These are phyloP conservation scores for Tubosaeta sp. DNA, from an alignment of 768 basidiomycete species.

Conservation along the genomic window DNA sequence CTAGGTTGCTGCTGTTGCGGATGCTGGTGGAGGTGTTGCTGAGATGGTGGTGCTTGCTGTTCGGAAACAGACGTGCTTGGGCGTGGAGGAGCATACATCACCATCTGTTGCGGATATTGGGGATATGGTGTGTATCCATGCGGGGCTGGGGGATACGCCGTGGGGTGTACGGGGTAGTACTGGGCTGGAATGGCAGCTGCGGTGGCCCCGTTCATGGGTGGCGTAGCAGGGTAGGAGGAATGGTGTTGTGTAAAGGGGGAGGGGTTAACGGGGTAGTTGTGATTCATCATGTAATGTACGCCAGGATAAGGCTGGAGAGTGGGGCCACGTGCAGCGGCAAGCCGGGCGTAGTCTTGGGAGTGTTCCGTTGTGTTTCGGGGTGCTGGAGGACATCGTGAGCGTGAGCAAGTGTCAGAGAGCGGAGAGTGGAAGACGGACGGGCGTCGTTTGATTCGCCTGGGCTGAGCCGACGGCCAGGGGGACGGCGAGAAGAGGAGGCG, in stretches of 20 bases:
- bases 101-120: conserved; percentile 54
- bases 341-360: conserved; percentile 25
- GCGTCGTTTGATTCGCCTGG: conserved; percentile 16
- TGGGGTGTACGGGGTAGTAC: conserved; percentile 58
- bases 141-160: conserved; percentile 42
- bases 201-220: conserved; percentile 37
- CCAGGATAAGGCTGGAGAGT: conserved; percentile 54
- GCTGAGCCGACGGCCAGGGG: conserved; percentile 26
- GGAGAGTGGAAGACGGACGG: conserved; percentile 14
- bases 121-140: conserved; percentile 53
- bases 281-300: conserved; percentile 64
- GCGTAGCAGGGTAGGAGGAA: conserved; percentile 32
- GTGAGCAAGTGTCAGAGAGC: not conserved
- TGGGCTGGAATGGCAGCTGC: conserved; percentile 38
- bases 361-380: conserved; percentile 18
- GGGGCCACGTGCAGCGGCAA: conserved; percentile 36
- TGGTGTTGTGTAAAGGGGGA: conserved; percentile 44
- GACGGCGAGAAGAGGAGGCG: conserved; percentile 23
- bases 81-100: conserved; percentile 56
- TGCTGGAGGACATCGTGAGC: conserved; percentile 11
- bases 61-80: conserved; percentile 35
- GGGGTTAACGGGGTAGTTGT: conserved; percentile 59
- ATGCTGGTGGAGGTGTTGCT: conserved; percentile 10
- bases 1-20: conserved; percentile 28
- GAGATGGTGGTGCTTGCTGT: conserved; percentile 24